phyloP scores from a whole-genome alignment of 176 grass and related monocot genomes.

The Zea luxurians region DNA sequence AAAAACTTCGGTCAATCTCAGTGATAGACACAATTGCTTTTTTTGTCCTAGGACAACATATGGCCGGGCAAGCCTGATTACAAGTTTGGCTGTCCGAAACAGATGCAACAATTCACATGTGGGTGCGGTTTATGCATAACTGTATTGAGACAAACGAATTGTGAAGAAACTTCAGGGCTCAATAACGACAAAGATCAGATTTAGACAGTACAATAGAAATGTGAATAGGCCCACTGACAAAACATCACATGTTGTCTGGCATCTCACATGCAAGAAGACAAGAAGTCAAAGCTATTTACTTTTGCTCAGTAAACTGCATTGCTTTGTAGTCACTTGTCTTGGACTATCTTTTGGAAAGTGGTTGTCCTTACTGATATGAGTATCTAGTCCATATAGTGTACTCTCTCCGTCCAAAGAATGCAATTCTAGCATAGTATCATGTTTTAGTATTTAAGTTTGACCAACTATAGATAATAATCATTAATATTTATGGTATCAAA shows the following conservation, averaged over 20 bases:
- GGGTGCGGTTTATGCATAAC: slow-evolving; percentile 12
- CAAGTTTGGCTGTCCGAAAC: slow-evolving; percentile 25
- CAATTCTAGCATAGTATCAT: too few relatives aligned
- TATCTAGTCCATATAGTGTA: too few relatives aligned
- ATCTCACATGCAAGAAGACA: slow-evolving; percentile 56
- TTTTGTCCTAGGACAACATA: slow-evolving; percentile 6
- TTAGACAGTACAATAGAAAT: slow-evolving; percentile 50
- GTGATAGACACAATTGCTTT: background rate
- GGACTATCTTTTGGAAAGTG: slow-evolving; percentile 29
- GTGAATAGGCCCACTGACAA: slow-evolving; percentile 47
- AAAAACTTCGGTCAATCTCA: too few relatives aligned
- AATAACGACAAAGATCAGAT: slow-evolving; percentile 49
- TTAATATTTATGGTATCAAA: too few relatives aligned
- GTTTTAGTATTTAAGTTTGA: too few relatives aligned
- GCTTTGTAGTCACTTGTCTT: slow-evolving; percentile 36
- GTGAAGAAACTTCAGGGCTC: slow-evolving; percentile 14
- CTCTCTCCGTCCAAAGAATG: too few relatives aligned
- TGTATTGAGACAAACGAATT: background rate
- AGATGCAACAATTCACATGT: slow-evolving; percentile 45
- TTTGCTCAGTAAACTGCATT: slow-evolving; percentile 46
- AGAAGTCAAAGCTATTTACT: slow-evolving; percentile 60
- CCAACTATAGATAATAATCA: too few relatives aligned
- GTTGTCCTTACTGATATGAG: background rate
- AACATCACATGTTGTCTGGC: slow-evolving; percentile 49
- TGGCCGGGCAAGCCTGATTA: background rate